These are phyloP conservation scores for Drosera capensis DNA, from an alignment of 148 eudicot genomes.

Conservation along the genomic window DNA sequence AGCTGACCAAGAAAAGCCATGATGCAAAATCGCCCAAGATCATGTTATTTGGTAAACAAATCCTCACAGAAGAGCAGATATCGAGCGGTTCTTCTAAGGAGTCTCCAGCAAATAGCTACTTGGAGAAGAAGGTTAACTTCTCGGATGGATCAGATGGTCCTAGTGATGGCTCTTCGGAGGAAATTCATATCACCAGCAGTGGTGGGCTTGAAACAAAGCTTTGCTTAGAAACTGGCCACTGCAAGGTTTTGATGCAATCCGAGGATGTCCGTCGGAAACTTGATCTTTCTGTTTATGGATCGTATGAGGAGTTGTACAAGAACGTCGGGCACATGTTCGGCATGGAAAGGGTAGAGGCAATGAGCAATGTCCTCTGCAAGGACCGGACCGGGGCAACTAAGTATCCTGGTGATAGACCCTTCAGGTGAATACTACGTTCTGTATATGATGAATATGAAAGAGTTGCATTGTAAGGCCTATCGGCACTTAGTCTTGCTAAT, in stretches of 20 bases:
- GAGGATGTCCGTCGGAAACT: slow-evolving; percentile 29
- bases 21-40: slow-evolving; percentile 25
- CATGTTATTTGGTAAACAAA: slow-evolving; percentile 68
- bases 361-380: slow-evolving; percentile 37
- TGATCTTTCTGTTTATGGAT: slow-evolving; percentile 28
- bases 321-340: slow-evolving; percentile 39
- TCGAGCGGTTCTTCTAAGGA: slow-evolving; percentile 34
- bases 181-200: slow-evolving; percentile 17
- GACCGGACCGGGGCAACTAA: slow-evolving; percentile 14
- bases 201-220: slow-evolving; percentile 19
- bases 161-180: slow-evolving; percentile 35
- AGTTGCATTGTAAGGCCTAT: too few relatives aligned
- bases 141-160: slow-evolving; percentile 38
- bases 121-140: slow-evolving; percentile 16
- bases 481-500: too few relatives aligned
- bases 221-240: slow-evolving; percentile 28
- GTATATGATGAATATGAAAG: neutral
- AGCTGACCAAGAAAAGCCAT: slow-evolving; percentile 11
- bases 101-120: slow-evolving; percentile 17
- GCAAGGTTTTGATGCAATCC: slow-evolving; percentile 30
- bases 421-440: slow-evolving; percentile 16
- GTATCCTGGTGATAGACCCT: slow-evolving; percentile 24
- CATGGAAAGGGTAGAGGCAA: slow-evolving; percentile 28
- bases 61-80: slow-evolving; percentile 70
- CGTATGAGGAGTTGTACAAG: slow-evolving; percentile 43